These are phyloP conservation scores for Cytospora leucostoma DNA, from an alignment of 2,329 filamentous ascomycete species.

Conservation along the genomic window DNA sequence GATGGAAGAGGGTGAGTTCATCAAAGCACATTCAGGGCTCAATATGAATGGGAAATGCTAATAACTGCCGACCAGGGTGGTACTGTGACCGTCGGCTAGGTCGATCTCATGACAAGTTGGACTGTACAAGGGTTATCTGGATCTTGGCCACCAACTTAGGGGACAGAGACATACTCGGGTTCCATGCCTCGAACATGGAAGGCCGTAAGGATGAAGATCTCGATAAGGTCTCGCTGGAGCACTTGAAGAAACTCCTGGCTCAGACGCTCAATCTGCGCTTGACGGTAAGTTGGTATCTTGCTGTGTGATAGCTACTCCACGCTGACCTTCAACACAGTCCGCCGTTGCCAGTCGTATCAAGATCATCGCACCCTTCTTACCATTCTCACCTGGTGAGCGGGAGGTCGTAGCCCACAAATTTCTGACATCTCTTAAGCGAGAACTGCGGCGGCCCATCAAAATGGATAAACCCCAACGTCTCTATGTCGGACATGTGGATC, in stretches of 20 bases:
- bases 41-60: slow-evolving; percentile 39
- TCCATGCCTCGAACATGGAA: slow-evolving; percentile 38
- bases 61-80: slow-evolving; percentile 33
- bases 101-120: slow-evolving; percentile 36
- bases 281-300: background rate
- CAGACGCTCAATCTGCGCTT: background rate
- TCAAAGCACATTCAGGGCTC: background rate
- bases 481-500: too few relatives aligned
- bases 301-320: too few relatives aligned
- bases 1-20: slow-evolving; percentile 44
- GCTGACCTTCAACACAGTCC: slow-evolving; percentile 13
- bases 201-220: slow-evolving; percentile 7
- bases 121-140: slow-evolving; percentile 50
- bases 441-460: too few relatives aligned
- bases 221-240: slow-evolving; percentile 10
- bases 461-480: too few relatives aligned
- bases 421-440: too few relatives aligned
- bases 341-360: slow-evolving; percentile 45
- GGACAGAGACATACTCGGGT: slow-evolving; percentile 42
- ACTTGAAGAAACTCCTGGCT: slow-evolving; percentile 8
- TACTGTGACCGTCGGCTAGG: slow-evolving; percentile 18
- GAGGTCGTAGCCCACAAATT: slow-evolving; percentile 45
- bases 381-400: slow-evolving; percentile 42
- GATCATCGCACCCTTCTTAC: slow-evolving; percentile 45
- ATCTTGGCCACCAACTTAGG: slow-evolving; percentile 49